Conservation (phyloP, 2,329 filamentous ascomycete species). For the Colletotrichum scovillei region DNA sequence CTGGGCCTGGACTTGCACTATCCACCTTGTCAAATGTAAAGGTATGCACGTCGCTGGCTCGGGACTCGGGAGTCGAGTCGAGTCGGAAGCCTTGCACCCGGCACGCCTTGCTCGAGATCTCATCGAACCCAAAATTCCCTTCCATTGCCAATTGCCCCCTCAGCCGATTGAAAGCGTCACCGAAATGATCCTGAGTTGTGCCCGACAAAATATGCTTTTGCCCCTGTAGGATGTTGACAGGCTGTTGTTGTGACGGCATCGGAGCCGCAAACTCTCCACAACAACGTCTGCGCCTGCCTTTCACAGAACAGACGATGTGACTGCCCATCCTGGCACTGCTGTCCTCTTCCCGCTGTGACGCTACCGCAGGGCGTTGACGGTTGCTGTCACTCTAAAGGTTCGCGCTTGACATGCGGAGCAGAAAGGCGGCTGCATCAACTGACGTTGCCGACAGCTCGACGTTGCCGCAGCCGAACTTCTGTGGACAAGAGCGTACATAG, state of each 20-base stretch:
- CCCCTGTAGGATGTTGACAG: neutral
- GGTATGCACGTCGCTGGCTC: neutral
- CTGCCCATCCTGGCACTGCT: neutral
- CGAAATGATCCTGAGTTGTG: neutral
- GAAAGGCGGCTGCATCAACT: conserved; percentile 21
- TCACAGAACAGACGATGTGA: neutral
- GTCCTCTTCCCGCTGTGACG: neutral
- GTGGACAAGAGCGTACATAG: neutral
- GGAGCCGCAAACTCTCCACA: conserved; percentile 3
- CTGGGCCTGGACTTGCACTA: conserved; percentile 2
- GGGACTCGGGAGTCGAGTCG: neutral
- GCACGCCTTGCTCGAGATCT: conserved; percentile 6
- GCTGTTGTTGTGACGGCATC: neutral
- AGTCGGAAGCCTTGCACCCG: too few species aligned
- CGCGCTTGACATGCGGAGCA: conserved; percentile 28
- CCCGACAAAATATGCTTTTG: neutral
- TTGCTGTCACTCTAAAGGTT: conserved; percentile 31
- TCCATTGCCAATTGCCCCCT: neutral
- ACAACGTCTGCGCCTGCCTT: neutral
- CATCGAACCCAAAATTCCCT: neutral
- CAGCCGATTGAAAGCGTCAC: neutral
- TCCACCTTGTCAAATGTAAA: neutral
- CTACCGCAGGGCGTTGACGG: conserved; percentile 25
- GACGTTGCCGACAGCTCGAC: conserved; percentile 28
- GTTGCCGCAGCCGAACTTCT: conserved; percentile 3